Percentiles rank a stretch among this genome's conserved stretches.
phyloP scores from a whole-genome alignment of 345 rosid genomes.

The Gossypium anomalum region DNA sequence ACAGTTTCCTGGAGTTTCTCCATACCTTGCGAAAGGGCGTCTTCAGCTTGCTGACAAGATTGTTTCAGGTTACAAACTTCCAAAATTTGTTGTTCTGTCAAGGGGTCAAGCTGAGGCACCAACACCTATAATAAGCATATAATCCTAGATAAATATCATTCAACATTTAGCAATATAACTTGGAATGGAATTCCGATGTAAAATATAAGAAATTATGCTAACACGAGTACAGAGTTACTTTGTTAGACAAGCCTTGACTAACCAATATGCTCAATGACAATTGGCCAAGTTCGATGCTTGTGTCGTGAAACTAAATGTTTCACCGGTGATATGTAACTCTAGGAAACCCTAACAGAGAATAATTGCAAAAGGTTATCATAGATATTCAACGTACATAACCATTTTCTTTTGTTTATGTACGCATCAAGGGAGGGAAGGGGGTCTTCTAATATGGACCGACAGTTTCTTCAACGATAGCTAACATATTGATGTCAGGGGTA shows the following conservation, averaged over 20 bases:
- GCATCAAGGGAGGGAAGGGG: background rate
- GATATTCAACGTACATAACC: background rate
- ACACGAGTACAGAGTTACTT: background rate
- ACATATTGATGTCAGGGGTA: background rate
- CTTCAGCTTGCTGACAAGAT: slow-evolving; percentile 96
- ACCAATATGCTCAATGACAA: background rate
- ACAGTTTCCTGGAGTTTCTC: slow-evolving; percentile 73
- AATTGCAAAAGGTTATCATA: no score
- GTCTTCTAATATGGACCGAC: background rate
- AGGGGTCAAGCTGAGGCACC: slow-evolving; percentile 58
- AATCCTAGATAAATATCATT: background rate
- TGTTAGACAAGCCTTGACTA: background rate
- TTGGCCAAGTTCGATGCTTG: slow-evolving; percentile 3
- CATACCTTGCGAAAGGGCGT: slow-evolving; percentile 92
- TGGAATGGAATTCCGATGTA: background rate
- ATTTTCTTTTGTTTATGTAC: background rate
- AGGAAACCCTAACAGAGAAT: no score
- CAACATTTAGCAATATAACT: background rate
- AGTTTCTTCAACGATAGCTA: background rate
- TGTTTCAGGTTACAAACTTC: slow-evolving; percentile 46
- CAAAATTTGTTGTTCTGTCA: slow-evolving; percentile 55
- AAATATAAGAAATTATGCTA: background rate
- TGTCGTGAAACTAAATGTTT: background rate
- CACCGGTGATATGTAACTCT: background rate
- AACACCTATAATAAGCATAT: slow-evolving; percentile 50